A percentile compares a stretch with the other conserved stretches of the same genome.
Evolutionary conservation across 2,329 filamentous ascomycete species (phyloP).

Genomic region (Trichoderma arundinaceum): DNA sequence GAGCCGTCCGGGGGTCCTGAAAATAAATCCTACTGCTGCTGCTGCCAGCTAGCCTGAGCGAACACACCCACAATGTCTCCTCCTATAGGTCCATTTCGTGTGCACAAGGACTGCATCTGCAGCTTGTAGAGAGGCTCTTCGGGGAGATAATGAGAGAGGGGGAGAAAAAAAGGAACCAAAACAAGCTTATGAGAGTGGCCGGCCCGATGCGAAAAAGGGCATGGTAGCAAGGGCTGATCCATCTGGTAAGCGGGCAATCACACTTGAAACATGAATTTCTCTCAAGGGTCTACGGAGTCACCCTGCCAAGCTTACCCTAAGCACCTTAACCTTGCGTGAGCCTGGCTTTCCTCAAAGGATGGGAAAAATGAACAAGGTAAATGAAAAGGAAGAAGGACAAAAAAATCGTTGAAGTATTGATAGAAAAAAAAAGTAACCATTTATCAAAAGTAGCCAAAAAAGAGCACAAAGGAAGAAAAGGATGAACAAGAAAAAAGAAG

Average conservation of each 20-base stretch:
- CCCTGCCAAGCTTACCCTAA: not conserved
- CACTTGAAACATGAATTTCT: constrained; percentile 5
- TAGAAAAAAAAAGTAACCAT: not conserved
- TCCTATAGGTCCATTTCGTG: too few species aligned
- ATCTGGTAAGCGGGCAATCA: not conserved
- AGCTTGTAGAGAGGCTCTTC: not conserved
- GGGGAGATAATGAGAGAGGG: not conserved
- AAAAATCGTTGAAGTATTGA: not conserved
- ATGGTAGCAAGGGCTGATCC: not conserved
- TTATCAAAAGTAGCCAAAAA: not conserved
- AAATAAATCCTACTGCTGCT: too few species aligned
- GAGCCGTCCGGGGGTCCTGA: too few species aligned
- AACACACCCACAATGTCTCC: too few species aligned
- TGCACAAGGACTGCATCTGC: too few species aligned
- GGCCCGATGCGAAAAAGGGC: not conserved
- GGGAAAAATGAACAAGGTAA: not conserved
- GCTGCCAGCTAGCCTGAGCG: too few species aligned
- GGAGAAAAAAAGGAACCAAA: not conserved
- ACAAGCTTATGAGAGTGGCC: not conserved
- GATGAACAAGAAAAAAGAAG: not conserved
- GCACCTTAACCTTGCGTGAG: not conserved
- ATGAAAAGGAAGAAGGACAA: not conserved
- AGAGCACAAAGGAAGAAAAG: not conserved
- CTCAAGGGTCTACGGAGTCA: not conserved
- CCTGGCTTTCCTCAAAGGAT: not conserved